Evolutionary conservation across 768 basidiomycete genomes (phyloP).

Genomic region (Asterophora parasitica): DNA sequence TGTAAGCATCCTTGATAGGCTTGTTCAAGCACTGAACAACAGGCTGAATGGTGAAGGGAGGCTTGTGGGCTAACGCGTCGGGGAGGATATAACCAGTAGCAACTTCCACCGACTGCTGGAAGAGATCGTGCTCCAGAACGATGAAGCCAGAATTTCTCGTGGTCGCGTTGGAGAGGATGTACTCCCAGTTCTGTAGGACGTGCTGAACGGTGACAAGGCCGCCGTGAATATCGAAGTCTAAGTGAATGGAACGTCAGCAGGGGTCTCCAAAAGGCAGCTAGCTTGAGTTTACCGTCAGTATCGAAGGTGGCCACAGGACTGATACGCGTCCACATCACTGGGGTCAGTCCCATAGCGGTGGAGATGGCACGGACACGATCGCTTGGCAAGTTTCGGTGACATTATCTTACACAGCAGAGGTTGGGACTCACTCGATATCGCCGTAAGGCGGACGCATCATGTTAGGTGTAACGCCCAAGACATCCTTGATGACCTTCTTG

Average conservation of each 20-base stretch:
- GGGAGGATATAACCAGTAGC: constrained; percentile 86
- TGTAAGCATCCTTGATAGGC: constrained; percentile 60
- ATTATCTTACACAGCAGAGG: background rate
- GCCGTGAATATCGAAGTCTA: constrained; percentile 79
- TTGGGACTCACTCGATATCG: constrained; percentile 59
- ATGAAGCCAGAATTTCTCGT: constrained; percentile 74
- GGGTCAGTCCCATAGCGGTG: constrained; percentile 74
- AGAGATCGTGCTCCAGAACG: constrained; percentile 83
- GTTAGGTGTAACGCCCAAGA: constrained; percentile 72
- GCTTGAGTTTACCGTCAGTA: constrained; percentile 45
- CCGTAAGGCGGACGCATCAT: constrained; percentile 81
- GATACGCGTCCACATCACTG: constrained; percentile 82
- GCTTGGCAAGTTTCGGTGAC: constrained; percentile 31
- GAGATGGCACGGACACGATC: constrained; percentile 85
- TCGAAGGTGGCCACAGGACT: constrained; percentile 62
- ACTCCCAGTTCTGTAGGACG: constrained; percentile 68
- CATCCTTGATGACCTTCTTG: constrained; percentile 79
- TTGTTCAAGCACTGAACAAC: constrained; percentile 65
- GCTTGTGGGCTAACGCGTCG: constrained; percentile 63
- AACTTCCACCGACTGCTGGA: constrained; percentile 79
- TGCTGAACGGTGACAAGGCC: constrained; percentile 52
- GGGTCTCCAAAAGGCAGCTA: background rate
- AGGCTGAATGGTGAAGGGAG: constrained; percentile 63
- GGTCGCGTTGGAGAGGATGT: constrained; percentile 61
- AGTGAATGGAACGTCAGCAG: constrained; percentile 7